Evolutionary conservation across 108 stramenopile species (phyloP), one percentile per base, ranked within the genome.

Genomic region (Fragilariopsis cylindrus): DNA sequence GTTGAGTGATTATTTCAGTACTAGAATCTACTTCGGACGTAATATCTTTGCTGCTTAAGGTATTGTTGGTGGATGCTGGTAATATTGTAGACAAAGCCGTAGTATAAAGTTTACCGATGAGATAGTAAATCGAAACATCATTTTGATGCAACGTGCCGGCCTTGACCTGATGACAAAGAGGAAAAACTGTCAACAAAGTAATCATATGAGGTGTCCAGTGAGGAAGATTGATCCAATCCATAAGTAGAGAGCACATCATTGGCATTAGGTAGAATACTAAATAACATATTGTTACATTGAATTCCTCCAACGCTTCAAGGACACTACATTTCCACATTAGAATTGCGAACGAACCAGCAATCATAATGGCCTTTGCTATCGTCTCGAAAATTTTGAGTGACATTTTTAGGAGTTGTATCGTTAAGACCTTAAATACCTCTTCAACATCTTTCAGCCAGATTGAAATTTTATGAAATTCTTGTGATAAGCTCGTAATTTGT

Each of bases 171-270:
- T 67, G 21, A 19, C 72, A 81, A 9, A 81, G 58, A 21, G 65
- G 64, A 40, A 39, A 76, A 11, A 81, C 69, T 4, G 55, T 60
- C 47, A 73, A 18, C 48, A 48, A 63, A 21, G 76, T 72, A 44
- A 81, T 7, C 15, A 73, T 54, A 19, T 76, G 81, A 18, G 81
- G 72, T 8, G 69, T 69, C 81, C 81, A 81, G 60, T 81, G 81
- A 5, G 81, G 81, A n/a, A 81, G 5, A 60, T 48, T 46, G 19
- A 69, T 46, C 44, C 58, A 48, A 7, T 60, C 46, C 69, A 70
- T 57, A 4, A 76, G 42, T 5, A 41, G 6, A 47, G 57, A 46
- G 58, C 72, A 70, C n/a, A 69, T 45, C 19, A 7, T 18, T 54
- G 81, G 81, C 50, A 76, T 58, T 12, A 76, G 67, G 67, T 76